phyloP scores from a whole-genome alignment of 1,284 basidiomycete species.

The Cystobasidiaceae sp. region DNA sequence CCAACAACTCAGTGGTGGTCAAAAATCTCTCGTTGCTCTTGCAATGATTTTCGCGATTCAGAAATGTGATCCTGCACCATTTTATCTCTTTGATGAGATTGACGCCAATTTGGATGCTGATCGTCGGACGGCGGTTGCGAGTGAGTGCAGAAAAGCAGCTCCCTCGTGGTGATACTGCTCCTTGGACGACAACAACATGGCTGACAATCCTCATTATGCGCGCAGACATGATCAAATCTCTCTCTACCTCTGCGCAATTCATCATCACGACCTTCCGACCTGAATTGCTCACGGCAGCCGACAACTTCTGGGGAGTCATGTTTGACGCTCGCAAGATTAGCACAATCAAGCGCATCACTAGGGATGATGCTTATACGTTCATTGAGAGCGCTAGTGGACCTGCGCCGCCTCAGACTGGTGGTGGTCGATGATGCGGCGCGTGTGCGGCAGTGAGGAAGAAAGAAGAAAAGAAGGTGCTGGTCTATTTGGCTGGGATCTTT shows the following conservation, averaged over 20 bases:
- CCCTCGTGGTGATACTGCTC: background rate
- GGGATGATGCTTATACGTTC: slow-evolving; percentile 80
- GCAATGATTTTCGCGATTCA: slow-evolving; percentile 98
- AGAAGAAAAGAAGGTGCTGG: too few species aligned
- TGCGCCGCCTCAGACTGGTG: background rate
- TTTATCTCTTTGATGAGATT: slow-evolving; percentile 99
- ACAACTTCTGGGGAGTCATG: slow-evolving; percentile 98
- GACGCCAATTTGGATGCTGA: slow-evolving; percentile 97
- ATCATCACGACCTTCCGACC: slow-evolving; percentile 98
- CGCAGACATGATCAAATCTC: slow-evolving; percentile 85
- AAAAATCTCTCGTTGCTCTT: slow-evolving; percentile 94
- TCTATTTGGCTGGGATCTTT: too few species aligned
- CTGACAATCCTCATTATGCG: slow-evolving; percentile 22
- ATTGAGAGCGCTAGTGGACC: slow-evolving; percentile 55
- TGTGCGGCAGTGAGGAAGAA: too few species aligned
- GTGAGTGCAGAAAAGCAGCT: slow-evolving; percentile 52
- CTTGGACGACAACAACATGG: too few species aligned
- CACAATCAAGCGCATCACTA: slow-evolving; percentile 71
- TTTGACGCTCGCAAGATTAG: slow-evolving; percentile 90
- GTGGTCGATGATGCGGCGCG: too few species aligned
- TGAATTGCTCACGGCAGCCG: slow-evolving; percentile 90
- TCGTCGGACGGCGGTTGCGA: slow-evolving; percentile 91
- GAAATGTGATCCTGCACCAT: slow-evolving; percentile 97
- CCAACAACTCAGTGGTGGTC: slow-evolving; percentile 94
- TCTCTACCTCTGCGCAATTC: slow-evolving; percentile 84